phyloP scores from a whole-genome alignment of 176 grass and related monocot species.

The Phoenix dactylifera region DNA sequence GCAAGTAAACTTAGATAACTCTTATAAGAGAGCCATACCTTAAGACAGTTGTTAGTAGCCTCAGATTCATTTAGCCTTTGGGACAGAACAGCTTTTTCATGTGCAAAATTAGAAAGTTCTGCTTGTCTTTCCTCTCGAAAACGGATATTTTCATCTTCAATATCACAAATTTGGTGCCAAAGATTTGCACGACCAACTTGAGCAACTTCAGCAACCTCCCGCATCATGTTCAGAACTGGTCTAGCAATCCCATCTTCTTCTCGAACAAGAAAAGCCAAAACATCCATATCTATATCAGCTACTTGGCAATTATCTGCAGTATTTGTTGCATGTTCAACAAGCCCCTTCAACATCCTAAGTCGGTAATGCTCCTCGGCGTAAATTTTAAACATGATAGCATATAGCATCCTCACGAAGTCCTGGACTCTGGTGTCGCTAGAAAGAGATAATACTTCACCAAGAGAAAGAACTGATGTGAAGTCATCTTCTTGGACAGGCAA shows the following conservation, averaged over 20 bases:
- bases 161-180: constrained; percentile 76
- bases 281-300: constrained; percentile 93
- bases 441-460: constrained; percentile 79
- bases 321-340: constrained; percentile 81
- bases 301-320: constrained; percentile 54
- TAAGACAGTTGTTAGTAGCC: constrained; percentile 42
- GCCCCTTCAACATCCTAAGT: constrained; percentile 86
- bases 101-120: constrained; percentile 50
- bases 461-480: constrained; percentile 79
- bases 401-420: constrained; percentile 78
- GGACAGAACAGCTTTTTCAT: constrained; percentile 46
- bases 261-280: constrained; percentile 80
- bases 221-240: constrained; percentile 74
- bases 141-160: constrained; percentile 85
- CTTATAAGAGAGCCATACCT: constrained; percentile 37
- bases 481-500: constrained; percentile 60
- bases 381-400: constrained; percentile 83
- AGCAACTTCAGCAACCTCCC: constrained; percentile 72
- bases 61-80: constrained; percentile 42
- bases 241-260: constrained; percentile 57
- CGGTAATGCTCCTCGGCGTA: constrained; percentile 67
- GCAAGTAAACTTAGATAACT: constrained; percentile 21
- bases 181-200: constrained; percentile 76
- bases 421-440: constrained; percentile 51
- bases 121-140: constrained; percentile 63